A percentile compares a stretch with the other conserved stretches of the same genome.
Evolutionary conservation across 2,329 filamentous ascomycete genomes (phyloP).

Genomic region (Zymoseptoria passerinii): DNA sequence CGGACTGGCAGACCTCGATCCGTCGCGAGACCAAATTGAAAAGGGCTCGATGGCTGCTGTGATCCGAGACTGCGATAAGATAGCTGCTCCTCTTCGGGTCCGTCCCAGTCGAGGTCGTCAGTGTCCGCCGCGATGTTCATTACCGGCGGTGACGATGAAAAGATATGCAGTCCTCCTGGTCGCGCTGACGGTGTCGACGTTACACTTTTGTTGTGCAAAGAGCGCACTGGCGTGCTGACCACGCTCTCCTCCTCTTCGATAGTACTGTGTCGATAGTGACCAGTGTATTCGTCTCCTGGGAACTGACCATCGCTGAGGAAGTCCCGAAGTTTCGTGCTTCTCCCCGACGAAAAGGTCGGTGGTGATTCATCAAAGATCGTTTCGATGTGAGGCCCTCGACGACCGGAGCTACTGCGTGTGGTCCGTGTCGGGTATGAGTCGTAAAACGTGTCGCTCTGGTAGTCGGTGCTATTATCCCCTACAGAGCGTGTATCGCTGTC

Average conservation of each 20-base stretch:
- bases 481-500: slow-evolving; percentile 61
- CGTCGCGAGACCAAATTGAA: not conserved
- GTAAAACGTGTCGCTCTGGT: slow-evolving; percentile 67
- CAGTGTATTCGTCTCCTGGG: slow-evolving; percentile 28
- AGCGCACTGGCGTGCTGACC: slow-evolving; percentile 39
- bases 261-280: slow-evolving; percentile 36
- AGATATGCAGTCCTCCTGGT: slow-evolving; percentile 25
- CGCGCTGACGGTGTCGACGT: slow-evolving; percentile 31
- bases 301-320: slow-evolving; percentile 42
- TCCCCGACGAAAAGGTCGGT: slow-evolving; percentile 24
- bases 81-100: slow-evolving; percentile 24
- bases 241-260: slow-evolving; percentile 44
- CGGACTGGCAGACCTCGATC: slow-evolving; percentile 15
- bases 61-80: slow-evolving; percentile 26
- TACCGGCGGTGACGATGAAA: slow-evolving; percentile 39
- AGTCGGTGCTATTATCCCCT: slow-evolving; percentile 71
- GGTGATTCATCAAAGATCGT: slow-evolving; percentile 74
- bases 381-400: slow-evolving; percentile 63
- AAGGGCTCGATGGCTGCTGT: slow-evolving; percentile 28
- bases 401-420: slow-evolving; percentile 57
- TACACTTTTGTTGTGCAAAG: slow-evolving; percentile 30
- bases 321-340: slow-evolving; percentile 37
- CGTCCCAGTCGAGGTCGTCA: slow-evolving; percentile 31
- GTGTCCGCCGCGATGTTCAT: slow-evolving; percentile 34
- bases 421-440: slow-evolving; percentile 67